These are phyloP conservation scores for Hypoxylon sp. DNA, from an alignment of 2,329 filamentous ascomycete genomes.

Conservation along the genomic window DNA sequence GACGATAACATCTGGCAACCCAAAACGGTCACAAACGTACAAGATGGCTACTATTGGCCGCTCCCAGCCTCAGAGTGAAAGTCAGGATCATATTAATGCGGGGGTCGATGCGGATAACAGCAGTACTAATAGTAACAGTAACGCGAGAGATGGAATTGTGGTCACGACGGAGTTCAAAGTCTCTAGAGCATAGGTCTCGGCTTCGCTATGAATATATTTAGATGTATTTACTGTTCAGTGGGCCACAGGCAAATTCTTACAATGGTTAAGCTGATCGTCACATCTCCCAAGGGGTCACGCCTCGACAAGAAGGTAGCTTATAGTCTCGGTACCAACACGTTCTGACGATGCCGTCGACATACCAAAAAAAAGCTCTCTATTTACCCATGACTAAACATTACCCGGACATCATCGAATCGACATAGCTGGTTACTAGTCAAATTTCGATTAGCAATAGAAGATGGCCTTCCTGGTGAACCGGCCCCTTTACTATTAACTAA, in stretches of 20 bases:
- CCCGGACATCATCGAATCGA: background rate
- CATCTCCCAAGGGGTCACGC: background rate
- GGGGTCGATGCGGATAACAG: background rate
- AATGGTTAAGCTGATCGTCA: background rate
- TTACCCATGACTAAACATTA: background rate
- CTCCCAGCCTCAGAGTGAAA: conserved; percentile 11
- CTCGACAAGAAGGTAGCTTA: background rate
- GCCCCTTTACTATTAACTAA: background rate
- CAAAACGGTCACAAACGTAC: background rate
- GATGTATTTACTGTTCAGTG: background rate
- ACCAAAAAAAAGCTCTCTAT: background rate
- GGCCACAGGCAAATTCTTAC: background rate
- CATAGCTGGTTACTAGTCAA: background rate
- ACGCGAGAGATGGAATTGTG: background rate
- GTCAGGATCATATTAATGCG: conserved; percentile 11
- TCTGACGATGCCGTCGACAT: background rate
- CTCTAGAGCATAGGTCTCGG: background rate
- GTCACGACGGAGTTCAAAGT: conserved; percentile 11
- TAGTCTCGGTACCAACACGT: background rate
- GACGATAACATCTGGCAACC: conserved; percentile 7
- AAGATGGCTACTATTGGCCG: conserved; percentile 9
- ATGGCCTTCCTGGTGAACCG: background rate
- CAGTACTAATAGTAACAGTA: conserved; percentile 10
- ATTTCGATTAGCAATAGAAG: background rate
- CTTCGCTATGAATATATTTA: background rate